A percentile compares a stretch with the other conserved stretches of the same genome.
Conservation (phyloP, 2,329 filamentous ascomycete genomes). For the Fusarium buxicola region DNA sequence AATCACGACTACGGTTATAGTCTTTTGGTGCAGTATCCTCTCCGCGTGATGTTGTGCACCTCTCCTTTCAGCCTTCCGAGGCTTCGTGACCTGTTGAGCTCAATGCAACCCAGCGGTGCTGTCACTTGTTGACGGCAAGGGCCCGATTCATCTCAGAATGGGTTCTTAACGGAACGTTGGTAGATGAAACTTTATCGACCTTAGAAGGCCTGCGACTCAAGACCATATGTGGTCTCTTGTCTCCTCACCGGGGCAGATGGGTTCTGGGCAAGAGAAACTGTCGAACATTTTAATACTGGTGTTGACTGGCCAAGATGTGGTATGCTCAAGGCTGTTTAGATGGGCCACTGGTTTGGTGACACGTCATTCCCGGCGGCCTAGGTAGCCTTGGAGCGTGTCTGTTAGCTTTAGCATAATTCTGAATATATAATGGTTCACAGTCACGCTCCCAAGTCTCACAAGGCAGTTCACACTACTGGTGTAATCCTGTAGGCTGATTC, state of each 20-base stretch:
- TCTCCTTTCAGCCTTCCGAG: slow-evolving; percentile 5
- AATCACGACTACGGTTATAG: slow-evolving; percentile 39
- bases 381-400: too few relatives aligned
- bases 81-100: slow-evolving; percentile 16
- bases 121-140: slow-evolving; percentile 78
- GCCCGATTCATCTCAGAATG: slow-evolving; percentile 74
- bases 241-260: slow-evolving; percentile 47
- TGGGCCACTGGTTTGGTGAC: not conserved
- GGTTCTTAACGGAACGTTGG: slow-evolving; percentile 88
- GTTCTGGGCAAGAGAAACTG: slow-evolving; percentile 56
- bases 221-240: slow-evolving; percentile 42
- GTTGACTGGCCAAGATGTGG: not conserved
- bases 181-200: slow-evolving; percentile 61
- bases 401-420: too few relatives aligned
- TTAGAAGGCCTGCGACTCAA: slow-evolving; percentile 54
- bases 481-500: not conserved
- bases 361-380: not conserved
- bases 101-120: slow-evolving; percentile 73
- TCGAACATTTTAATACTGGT: slow-evolving; percentile 50
- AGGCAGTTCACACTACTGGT: too few relatives aligned
- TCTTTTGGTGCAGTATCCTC: slow-evolving; percentile 23
- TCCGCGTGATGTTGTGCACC: slow-evolving; percentile 16
- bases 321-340: not conserved
- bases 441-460: not conserved
- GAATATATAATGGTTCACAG: not conserved